Base-by-base conservation (phyloP, 164 flowering plant species). In the Vitis vinifera region DNA sequence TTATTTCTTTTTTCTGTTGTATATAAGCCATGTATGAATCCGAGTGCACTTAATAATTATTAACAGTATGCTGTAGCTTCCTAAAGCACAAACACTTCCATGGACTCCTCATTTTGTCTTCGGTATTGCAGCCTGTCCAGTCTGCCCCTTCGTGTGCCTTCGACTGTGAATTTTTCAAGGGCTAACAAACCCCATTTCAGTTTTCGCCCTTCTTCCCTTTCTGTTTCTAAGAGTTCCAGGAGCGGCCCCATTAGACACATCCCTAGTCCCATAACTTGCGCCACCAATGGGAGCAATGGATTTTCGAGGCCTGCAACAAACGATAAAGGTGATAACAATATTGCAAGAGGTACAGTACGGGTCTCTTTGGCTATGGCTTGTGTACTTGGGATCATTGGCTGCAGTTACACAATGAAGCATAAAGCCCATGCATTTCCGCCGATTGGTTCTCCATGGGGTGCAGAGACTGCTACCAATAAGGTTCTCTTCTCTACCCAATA, bases 31-130 rank as follows among this genome's bases (percentile, higher is more conserved):
- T 37, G 44, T 37, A 37, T 37, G 6, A 37, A 4, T 37, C 44
- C 44, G 44, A 37, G 7, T 37, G 7, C 44, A 37, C 44, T 37
- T 37, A 37, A 37, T 37, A 37, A 37, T 37, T 37, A 37, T 37
- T 37, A 37, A 37, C 7, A 37, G 7, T 37, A 37, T 37, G 44
- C 44, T 37, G 44, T 37, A 3, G 44, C 44, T 37, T 37, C 44
- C 15, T 13, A 53, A 14, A 53, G n/a, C 56, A 53, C 56, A 53
- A 53, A 53, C 56, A 29, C 44, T 60, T 31, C 10, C n/a, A 65
- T 68, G 71, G 57, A 50, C 29, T 59, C 65, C 30, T 14, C 65
- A 7, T 30, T 61, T 51, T 53, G 51, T 17, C 30, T 69, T 16
- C 1, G 51, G 15, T 31, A 55, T 66, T 15, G 19, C 44, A 13